Base-by-base conservation (phyloP, 2,329 filamentous ascomycete genomes). In the Epicoccum sorghinum region DNA sequence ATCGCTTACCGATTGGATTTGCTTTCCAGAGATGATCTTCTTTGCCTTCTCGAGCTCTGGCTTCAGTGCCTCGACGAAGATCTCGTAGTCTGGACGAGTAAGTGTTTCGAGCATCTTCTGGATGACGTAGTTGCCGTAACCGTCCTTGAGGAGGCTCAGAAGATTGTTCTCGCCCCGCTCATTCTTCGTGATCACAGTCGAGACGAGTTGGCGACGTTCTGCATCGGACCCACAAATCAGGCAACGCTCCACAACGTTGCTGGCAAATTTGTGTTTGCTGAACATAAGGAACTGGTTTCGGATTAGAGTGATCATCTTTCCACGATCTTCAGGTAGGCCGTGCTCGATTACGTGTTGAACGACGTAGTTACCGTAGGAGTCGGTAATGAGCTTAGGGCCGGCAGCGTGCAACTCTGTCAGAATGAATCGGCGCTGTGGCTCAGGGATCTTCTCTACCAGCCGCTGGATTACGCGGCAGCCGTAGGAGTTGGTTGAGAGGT, bases 331-430 rank as follows among this genome's bases (percentile, higher is more conserved):
- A 4, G 84, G 81, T 46, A 87, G 83, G 23, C 93, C 93, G 59
- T 91, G 86, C 56, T 88, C 80, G 57, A 99, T 92, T 46, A 98
- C 86, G 70, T 98, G 91, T 72, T 98, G 95, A 3, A 90, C 89
- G 14, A 99, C 95, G 70, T 99, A 99, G 76, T 99, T 99, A 55
- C 95, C 95, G 69, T 89, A 99, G 61, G 93, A 88, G 68, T 98
- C 91, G 0, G 86, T 86, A 60, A 97, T 90, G 53, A 98, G 84
- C 51, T 82, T 84, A 29, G 84, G 74, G 8, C 90, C 86, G 61
- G 87, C 89, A 8, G 82, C 80, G 68, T 95, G 89, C 22, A 99
- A 82, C 76, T 98, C 93, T 1, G 82, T 78, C 68, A 97, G 83
- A 46, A 98, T 88, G 29, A 82, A 83, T 42, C 82, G 79, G 74